Base-by-base conservation (phyloP, 257 asterid species). In the Perilla frutescens region DNA sequence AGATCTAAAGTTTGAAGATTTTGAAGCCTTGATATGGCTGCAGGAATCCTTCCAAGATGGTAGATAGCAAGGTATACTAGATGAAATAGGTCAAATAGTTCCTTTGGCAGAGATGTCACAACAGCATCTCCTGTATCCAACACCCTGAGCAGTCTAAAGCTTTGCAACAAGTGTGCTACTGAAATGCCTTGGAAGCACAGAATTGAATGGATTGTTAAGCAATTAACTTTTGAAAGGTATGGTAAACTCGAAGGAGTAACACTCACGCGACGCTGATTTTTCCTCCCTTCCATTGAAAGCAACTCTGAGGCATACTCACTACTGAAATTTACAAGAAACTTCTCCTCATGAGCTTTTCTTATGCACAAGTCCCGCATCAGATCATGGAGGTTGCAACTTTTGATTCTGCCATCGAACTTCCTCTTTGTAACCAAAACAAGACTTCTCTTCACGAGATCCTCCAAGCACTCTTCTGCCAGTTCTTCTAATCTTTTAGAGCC, bases 391-490 rank as follows among this genome's bases (percentile, higher is more conserved):
- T 15, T 48, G 53, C 53, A 48, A 4, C 53, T 15, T 20, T 55
- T 69, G 56, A 69, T 69, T 40, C n/a, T 41, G 0, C 74, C 74
- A 69, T 54, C 10, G 11, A 1, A 20, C 44, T 69, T 69, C 56
- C 56, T 41, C 1, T 13, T 53, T 0, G 31, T 20, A 4, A 69
- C 43, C 32, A 39, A 40, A 9, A 55, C 74, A 40, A 69, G 65
- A 41, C 13, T 69, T 29, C 74, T 55, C 56, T 56, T 29, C 1
- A 43, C 65, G 0, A 55, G 56, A 26, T 69, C 54, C 31, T 70
- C 57, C 45, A 69, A 10, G 20, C 34, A 69, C 74, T 20, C 74
- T 14, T 54, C 36, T 8, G 13, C 60, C 5, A 6, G 36, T n/a
- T 39, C 50, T 62, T 62, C 67, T 1, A n/a, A 0, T 7, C 36